Conservation (phyloP, 106 monocot genomes). For the Iris macrosiphon region DNA sequence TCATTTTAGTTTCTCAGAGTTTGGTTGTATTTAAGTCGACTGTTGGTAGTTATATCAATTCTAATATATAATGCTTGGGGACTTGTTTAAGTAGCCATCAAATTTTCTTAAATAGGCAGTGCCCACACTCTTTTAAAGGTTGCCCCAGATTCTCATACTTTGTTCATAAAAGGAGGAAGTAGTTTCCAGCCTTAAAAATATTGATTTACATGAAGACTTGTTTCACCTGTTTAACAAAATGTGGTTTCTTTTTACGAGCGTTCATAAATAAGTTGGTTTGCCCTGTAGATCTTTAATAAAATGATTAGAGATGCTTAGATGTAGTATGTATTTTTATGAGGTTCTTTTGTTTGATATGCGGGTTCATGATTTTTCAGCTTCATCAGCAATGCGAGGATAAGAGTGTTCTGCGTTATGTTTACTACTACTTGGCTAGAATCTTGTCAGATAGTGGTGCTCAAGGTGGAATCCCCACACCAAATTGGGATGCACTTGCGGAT, state of each 20-base stretch:
- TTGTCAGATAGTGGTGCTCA: conserved; percentile 86
- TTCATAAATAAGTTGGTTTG: too few relatives aligned
- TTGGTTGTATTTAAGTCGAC: too few relatives aligned
- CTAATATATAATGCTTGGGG: not conserved
- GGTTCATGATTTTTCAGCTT: conserved; percentile 56
- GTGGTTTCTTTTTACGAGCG: too few relatives aligned
- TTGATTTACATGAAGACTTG: too few relatives aligned
- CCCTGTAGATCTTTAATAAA: not conserved
- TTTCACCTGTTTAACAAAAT: too few relatives aligned
- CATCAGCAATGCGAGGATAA: conserved; percentile 97
- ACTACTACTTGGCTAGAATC: conserved; percentile 97
- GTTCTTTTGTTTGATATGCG: not conserved
- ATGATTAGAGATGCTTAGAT: not conserved
- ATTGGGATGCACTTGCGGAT: conserved; percentile 99
- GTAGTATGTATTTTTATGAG: not conserved
- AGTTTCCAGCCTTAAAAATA: too few relatives aligned
- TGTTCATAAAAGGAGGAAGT: not conserved
- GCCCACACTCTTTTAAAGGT: not conserved
- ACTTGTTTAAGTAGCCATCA: not conserved
- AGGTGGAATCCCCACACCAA: conserved; percentile 98
- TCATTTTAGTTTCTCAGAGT: too few relatives aligned
- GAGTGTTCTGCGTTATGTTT: conserved; percentile 88
- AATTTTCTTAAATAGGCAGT: not conserved
- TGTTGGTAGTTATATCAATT: too few relatives aligned
- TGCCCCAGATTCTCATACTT: not conserved